Evolutionary conservation across 2,329 filamentous ascomycete genomes (phyloP).

Genomic region (Macrophomina phaseolina): DNA sequence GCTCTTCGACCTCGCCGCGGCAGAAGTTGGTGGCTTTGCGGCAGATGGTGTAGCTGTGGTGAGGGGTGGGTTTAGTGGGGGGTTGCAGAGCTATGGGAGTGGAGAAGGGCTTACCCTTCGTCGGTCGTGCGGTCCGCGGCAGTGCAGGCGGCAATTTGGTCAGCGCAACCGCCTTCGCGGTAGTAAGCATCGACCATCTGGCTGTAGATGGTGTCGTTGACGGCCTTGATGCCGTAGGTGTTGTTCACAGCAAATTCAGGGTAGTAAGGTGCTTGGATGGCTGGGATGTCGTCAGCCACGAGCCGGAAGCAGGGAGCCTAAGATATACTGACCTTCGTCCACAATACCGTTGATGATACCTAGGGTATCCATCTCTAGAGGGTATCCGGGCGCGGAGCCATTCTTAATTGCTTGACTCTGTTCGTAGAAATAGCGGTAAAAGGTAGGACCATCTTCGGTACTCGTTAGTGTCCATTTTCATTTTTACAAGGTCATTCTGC

Average conservation of each 20-base stretch:
- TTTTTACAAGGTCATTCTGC: not conserved
- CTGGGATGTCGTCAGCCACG: not conserved
- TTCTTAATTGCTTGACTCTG: constrained; percentile 60
- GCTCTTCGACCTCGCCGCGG: constrained; percentile 35
- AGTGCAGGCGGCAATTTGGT: constrained; percentile 52
- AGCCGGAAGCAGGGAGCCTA: not conserved
- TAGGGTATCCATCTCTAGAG: constrained; percentile 60
- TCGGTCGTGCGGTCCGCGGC: constrained; percentile 12
- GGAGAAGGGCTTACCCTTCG: constrained; percentile 2
- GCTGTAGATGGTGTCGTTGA: constrained; percentile 55
- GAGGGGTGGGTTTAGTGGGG: constrained; percentile 48
- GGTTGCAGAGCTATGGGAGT: constrained; percentile 27
- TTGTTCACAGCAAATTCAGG: constrained; percentile 61
- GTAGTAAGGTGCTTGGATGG: constrained; percentile 49
- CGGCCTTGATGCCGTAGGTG: constrained; percentile 57
- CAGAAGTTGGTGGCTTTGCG: constrained; percentile 47
- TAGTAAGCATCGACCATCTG: constrained; percentile 53
- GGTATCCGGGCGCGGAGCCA: constrained; percentile 53
- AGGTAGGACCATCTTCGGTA: constrained; percentile 44
- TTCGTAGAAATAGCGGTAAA: constrained; percentile 63
- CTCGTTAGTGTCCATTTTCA: not conserved
- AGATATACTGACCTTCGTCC: constrained; percentile 1
- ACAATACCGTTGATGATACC: constrained; percentile 57
- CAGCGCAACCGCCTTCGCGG: constrained; percentile 56
- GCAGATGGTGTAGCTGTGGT: constrained; percentile 38